phyloP scores from a whole-genome alignment of 2,329 filamentous ascomycete genomes.

The Pestalotiopsis sp. region DNA sequence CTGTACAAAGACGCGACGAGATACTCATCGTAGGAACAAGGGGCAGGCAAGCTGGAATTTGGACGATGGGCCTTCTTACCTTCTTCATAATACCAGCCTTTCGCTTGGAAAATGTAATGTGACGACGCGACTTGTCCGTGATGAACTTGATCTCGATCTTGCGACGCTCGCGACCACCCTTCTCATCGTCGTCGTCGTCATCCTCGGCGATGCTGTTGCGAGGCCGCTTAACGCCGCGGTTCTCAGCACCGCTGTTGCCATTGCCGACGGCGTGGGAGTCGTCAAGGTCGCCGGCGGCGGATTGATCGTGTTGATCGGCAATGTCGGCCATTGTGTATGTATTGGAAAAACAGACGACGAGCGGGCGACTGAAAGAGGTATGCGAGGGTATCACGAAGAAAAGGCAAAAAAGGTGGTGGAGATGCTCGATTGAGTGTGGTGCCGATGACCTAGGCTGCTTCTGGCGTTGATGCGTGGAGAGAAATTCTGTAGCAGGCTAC shows the following conservation, averaged over 20 bases:
- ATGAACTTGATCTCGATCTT: slow-evolving; percentile 99
- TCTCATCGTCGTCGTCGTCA: slow-evolving; percentile 96
- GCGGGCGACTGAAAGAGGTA: background rate
- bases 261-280: slow-evolving; percentile 74
- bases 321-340: slow-evolving; percentile 71
- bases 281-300: slow-evolving; percentile 73
- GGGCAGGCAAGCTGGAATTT: slow-evolving; percentile 4
- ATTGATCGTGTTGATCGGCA: slow-evolving; percentile 75
- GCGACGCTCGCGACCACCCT: slow-evolving; percentile 94
- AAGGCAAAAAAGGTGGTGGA: slow-evolving; percentile 59
- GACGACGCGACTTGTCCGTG: slow-evolving; percentile 97
- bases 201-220: slow-evolving; percentile 85
- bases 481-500: slow-evolving; percentile 44
- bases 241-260: slow-evolving; percentile 68
- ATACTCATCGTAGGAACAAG: background rate
- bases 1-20: background rate
- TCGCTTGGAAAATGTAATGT: slow-evolving; percentile 99
- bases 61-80: slow-evolving; percentile 54
- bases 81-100: slow-evolving; percentile 99
- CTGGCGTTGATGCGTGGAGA: slow-evolving; percentile 57
- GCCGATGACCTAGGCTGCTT: slow-evolving; percentile 68
- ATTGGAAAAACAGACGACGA: slow-evolving; percentile 13
- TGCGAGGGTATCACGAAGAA: slow-evolving; percentile 49
- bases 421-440: slow-evolving; percentile 67
- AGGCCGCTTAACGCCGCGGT: slow-evolving; percentile 85